Percentiles rank a stretch among this genome's conserved stretches.
These are phyloP conservation scores for Leptomonas pyrrhocoris DNA, from an alignment of 208 protist species.

Conservation along the genomic window DNA sequence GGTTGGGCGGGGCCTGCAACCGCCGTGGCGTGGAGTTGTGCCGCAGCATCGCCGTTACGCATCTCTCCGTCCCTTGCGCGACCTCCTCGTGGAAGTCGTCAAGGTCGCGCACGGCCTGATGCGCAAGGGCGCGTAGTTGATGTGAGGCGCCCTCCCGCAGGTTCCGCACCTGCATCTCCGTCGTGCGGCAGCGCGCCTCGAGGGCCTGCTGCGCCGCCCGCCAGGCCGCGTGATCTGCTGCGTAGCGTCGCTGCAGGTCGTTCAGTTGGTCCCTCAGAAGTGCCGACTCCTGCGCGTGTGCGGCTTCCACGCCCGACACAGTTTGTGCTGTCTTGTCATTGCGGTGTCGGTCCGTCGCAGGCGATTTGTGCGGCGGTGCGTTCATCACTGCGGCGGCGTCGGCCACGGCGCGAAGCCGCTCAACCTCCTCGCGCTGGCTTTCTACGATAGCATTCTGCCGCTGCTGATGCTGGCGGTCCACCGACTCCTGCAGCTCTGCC, in stretches of 20 bases:
- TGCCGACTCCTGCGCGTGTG: not conserved
- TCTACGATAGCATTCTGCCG: not conserved
- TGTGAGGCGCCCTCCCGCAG: not conserved
- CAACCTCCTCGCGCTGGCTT: constrained; percentile 1
- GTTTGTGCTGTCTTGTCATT: not conserved
- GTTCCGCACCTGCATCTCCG: constrained; percentile 13
- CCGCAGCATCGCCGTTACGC: not conserved
- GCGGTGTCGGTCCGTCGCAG: not conserved
- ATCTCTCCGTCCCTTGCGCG: not conserved
- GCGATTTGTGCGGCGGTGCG: not conserved
- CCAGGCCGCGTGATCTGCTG: constrained; percentile 16
- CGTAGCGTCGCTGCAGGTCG: constrained; percentile 15
- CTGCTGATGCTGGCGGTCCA: not conserved
- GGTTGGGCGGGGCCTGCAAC: constrained; percentile 1
- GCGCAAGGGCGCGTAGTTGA: constrained; percentile 13
- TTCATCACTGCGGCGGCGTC: not conserved
- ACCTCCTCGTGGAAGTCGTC: constrained; percentile 17
- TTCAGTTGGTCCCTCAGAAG: constrained; percentile 10
- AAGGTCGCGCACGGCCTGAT: constrained; percentile 23
- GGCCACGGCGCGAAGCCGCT: not conserved
- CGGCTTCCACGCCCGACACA: not conserved
- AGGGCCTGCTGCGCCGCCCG: constrained; percentile 18
- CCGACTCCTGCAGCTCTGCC: not conserved
- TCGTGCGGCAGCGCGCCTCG: constrained; percentile 4
- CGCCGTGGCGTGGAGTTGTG: not conserved